Evolutionary conservation across 1,284 basidiomycete genomes (phyloP), one percentile per base, ranked within the genome.

Genomic region (Singerocomus inundabilis): DNA sequence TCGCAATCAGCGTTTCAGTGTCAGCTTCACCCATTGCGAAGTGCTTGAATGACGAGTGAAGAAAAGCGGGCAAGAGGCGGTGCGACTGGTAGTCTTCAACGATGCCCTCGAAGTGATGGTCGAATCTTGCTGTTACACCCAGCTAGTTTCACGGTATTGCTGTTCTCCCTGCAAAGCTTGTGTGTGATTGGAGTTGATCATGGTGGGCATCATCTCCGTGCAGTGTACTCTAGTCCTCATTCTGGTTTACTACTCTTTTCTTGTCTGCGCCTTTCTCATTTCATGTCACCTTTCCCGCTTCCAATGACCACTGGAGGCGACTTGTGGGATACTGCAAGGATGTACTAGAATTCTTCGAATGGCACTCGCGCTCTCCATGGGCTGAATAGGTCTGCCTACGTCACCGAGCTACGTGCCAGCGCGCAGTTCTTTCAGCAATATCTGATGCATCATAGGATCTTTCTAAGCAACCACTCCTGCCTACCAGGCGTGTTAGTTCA

Each of bases 401-500:
- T 93, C 38, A 79, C 84, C 8, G 90, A 93, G 65, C 88, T 90
- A 9, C 83, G 87, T 0, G 77, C 88, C 5, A 87, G 76, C 46
- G 81, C 84, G 0, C 69, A 75, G 2, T 94, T 82, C 73, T n/a
- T 93, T 81, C 60, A 79, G 76, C 31, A 91, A 91, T 58, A 72
- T 89, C 44, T 87, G 62, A 63, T 4, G 57, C 72, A 0, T 59
- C 77, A 15, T 93, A 91, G 92, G 59, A 62, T 40, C 75, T 88
- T 24, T 88, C 86, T 8, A 91, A 93, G 68, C 77, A 91, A 2
- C 89, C 90, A 0, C 75, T 93, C 26, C 70, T 94, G 6, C 70
- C 93, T 31, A 75, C 88, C 42, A 30, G 58, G 64, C 4, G 58
- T 79, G 11, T 56, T 59, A 33, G 71, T 76, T 32, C 70, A 74